Base-by-base conservation (phyloP, 805 yeast genomes). In the Nakazawaea sp. region DNA sequence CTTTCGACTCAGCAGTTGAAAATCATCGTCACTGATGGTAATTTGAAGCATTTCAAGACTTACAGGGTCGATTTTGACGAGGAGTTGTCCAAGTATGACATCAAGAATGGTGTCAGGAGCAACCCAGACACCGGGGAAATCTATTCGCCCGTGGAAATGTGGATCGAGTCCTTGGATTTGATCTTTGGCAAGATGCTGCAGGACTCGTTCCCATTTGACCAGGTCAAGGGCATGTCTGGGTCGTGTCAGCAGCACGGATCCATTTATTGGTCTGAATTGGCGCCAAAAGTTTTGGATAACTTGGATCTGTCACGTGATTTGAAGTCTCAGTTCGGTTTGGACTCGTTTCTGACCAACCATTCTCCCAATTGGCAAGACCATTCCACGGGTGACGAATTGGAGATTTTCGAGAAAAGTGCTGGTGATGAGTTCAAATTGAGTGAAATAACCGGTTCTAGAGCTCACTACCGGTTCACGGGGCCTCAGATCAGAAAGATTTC, bases 361-460 rank as follows among this genome's bases (percentile, higher is more conserved):
- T 80, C 94, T 4, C 95, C 96, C 7, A 88, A 89, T 53, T 88
- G 97, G 97, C 97, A 88, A 58, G 96, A 88, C 52, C 95, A 86
- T 52, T 81, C 92, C 18, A 88, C 97, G 0, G 81, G 75, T 4
- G 58, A 65, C 16, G 95, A 88, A 53, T 66, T 84, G 39, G 51
- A 62, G 20, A 67, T 56, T 24, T 79, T 86, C 48, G 92, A 85
- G 50, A 53, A 54, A 1, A 63, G 63, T 1, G 71, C 71, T 9
- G 88, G 84, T 3, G 92, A 89, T 20, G 60, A 70, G 10, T 64
- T 62, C 21, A 48, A 60, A 5, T 60, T 88, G 51, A 88, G 94
- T 6, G 49, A 62, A 26, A 56, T 80, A 18, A 81, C 95, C 0
- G 96, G 97, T 2, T 83, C 95, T 3, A 73, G 80, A 48, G 95